phyloP scores from a whole-genome alignment of 257 asterid species.

The Solanum chmielewskii region DNA sequence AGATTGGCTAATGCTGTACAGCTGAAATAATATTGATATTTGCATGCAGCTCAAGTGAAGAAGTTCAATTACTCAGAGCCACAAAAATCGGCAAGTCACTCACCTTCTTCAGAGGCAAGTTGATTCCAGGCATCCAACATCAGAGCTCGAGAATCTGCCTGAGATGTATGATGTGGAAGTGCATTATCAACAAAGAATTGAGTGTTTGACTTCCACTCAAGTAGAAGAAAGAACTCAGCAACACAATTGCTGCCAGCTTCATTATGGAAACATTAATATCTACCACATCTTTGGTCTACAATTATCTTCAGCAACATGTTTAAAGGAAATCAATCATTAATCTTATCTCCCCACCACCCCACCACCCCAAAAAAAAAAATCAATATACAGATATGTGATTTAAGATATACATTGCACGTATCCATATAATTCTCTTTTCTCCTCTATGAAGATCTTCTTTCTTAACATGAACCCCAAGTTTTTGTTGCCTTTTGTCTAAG shows the following conservation, averaged over 20 bases:
- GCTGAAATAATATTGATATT: background rate
- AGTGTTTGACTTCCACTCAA: background rate
- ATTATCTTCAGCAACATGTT: background rate
- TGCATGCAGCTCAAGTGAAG: background rate
- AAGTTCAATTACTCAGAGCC: background rate
- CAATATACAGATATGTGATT: background rate
- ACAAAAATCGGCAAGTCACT: background rate
- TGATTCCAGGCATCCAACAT: conserved; percentile 83
- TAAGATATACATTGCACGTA: background rate
- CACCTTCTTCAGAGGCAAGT: conserved; percentile 93
- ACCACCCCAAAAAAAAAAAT: background rate
- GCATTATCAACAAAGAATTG: background rate
- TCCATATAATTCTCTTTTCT: background rate
- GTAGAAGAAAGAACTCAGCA: background rate
- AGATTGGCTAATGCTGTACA: background rate
- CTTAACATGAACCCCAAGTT: background rate
- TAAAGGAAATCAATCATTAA: background rate
- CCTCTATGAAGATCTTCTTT: background rate
- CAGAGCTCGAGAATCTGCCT: conserved; percentile 69
- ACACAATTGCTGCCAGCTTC: background rate
- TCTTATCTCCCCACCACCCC: too few species aligned
- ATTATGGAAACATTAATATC: background rate
- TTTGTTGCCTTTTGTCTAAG: background rate
- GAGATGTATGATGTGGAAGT: conserved; percentile 10
- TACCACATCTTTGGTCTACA: background rate